Evolutionary conservation across 1,284 basidiomycete genomes (phyloP), one percentile per base, ranked within the genome.

Genomic region (Wolfiporia cocos): DNA sequence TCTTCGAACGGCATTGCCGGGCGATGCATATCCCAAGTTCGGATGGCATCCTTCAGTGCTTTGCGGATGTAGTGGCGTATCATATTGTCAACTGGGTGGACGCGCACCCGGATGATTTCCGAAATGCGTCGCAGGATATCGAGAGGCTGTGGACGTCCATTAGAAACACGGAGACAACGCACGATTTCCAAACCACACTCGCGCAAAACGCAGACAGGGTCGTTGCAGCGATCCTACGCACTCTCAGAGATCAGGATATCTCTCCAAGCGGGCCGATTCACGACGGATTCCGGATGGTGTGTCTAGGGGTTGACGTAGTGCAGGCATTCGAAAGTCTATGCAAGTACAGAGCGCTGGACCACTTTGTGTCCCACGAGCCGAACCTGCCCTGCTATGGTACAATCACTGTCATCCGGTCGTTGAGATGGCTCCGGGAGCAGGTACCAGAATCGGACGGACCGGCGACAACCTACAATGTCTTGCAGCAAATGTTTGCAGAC

Each of bases 381-480:
- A 85, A 83, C 48, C 59, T 81, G 23, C 86, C 86, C 3, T 64
- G 67, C 3, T 81, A 74, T 43, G 52, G 63, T 12, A 67, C 79
- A 2, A 44, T 52, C 12, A 67, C 68, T 9, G 61, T 88, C 37
- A 58, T 89, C 7, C 63, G 58, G 15, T 70, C 78, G n/a, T 53
- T 90, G 32, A 52, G 63, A 7, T 88, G 85, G 85, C 65, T 84
- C 42, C 61, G 58, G 15, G 55, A 53, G 7, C 59, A 61, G 15
- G 56, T 68, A 5, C 57, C 66, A 3, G 56, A 64, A 11, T 64
- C 65, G 17, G 65, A 73, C 33, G 61, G 60, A 14, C 63, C 67
- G 15, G 71, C 77, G 7, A 74, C 79, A 37, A 78, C 81, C 2
- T 93, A 91, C 59, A 85, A 91, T 49, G 73, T 90, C 32, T 59